Conservation (phyloP, 495 filamentous ascomycete species). For the Xylaria acuta region DNA sequence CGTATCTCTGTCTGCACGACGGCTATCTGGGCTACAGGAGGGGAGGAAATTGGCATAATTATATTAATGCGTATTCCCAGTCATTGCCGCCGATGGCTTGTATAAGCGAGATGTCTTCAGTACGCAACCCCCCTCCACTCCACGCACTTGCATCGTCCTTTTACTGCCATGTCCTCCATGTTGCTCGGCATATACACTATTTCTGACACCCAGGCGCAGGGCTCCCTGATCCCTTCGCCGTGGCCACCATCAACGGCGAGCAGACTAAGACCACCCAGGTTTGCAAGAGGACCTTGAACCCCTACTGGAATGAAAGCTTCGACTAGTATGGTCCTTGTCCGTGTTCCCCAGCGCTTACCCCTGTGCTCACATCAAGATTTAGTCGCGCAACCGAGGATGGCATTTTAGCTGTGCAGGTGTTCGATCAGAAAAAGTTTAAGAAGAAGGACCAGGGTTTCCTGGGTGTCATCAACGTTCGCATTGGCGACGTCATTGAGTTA, state of each 20-base stretch:
- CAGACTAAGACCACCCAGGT: conserved; percentile 95
- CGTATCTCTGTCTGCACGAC: background rate
- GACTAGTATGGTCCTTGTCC: conserved; percentile 72
- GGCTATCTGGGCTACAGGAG: background rate
- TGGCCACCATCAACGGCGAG: conserved; percentile 94
- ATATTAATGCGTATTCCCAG: conserved; percentile 52
- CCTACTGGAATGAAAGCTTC: conserved; percentile 99
- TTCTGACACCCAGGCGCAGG: conserved; percentile 58
- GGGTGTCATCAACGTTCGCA: conserved; percentile 94
- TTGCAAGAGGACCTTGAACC: conserved; percentile 95
- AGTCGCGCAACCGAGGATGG: conserved; percentile 91
- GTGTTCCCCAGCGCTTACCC: conserved; percentile 1
- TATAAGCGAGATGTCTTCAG: conserved; percentile 99
- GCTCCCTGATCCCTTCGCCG: conserved; percentile 96
- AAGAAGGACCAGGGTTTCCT: conserved; percentile 99
- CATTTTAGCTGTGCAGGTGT: conserved; percentile 96
- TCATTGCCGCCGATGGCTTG: conserved; percentile 97
- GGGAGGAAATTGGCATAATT: background rate
- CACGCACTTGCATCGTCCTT: background rate
- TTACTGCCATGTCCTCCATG: conserved; percentile 1
- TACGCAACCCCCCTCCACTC: conserved; percentile 53
- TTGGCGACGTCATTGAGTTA: conserved; percentile 91
- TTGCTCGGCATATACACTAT: background rate
- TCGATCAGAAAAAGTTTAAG: conserved; percentile 99
- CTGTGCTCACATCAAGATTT: conserved; percentile 29